Evolutionary conservation across 1,139 yeast genomes (phyloP).

Genomic region (Wickerhamomyces sp.): DNA sequence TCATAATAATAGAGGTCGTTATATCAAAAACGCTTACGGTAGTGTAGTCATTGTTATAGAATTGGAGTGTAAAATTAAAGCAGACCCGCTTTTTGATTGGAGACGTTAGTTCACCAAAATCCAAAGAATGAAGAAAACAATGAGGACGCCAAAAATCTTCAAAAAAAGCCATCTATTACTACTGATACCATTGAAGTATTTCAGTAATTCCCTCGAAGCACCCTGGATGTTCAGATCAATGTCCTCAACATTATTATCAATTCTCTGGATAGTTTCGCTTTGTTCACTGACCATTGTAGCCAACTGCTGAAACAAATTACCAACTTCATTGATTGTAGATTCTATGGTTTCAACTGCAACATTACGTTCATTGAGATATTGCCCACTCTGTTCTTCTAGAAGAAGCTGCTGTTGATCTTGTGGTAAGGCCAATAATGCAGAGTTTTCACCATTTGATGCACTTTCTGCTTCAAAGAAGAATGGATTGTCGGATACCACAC

Average conservation of each 20-base stretch:
- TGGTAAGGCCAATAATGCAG: conserved; percentile 40
- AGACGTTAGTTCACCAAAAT: conserved; percentile 54
- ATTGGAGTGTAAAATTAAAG: too few species aligned
- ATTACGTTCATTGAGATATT: conserved; percentile 79
- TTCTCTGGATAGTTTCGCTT: conserved; percentile 92
- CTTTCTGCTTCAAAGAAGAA: conserved; percentile 26
- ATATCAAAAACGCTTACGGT: too few species aligned
- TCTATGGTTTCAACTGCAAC: conserved; percentile 95
- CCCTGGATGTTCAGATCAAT: conserved; percentile 84
- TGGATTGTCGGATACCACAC: conserved; percentile 32
- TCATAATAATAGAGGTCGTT: too few species aligned
- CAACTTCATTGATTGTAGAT: conserved; percentile 92
- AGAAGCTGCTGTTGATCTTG: conserved; percentile 71
- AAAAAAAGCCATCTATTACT: conserved; percentile 90
- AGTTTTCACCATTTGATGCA: conserved; percentile 10
- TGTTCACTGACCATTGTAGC: conserved; percentile 98
- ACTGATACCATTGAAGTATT: conserved; percentile 82
- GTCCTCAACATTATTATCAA: conserved; percentile 93
- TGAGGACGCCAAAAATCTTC: conserved; percentile 82
- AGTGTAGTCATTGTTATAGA: too few species aligned
- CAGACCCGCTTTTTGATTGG: too few species aligned
- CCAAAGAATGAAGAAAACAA: conserved; percentile 74
- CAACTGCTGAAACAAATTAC: conserved; percentile 87
- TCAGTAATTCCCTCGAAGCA: conserved; percentile 89
- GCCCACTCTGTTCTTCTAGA: conserved; percentile 64